Percentiles rank a stretch among this genome's conserved stretches.
Conservation (phyloP, 2,329 filamentous ascomycete species). For the Alternaria sp. region DNA sequence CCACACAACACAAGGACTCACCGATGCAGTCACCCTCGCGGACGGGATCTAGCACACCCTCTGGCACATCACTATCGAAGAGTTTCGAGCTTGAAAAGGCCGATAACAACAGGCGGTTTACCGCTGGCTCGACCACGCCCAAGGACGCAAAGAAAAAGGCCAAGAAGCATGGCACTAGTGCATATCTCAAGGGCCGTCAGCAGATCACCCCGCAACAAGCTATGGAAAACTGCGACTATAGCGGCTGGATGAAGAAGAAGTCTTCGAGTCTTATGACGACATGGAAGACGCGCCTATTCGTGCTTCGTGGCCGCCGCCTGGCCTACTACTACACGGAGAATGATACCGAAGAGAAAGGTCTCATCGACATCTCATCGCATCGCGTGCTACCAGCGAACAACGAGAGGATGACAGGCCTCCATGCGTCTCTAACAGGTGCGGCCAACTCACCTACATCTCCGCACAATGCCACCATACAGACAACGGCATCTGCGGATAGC, state of each 20-base stretch:
- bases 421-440: slow-evolving; percentile 91
- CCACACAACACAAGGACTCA: slow-evolving; percentile 59
- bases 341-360: slow-evolving; percentile 88
- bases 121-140: slow-evolving; percentile 53
- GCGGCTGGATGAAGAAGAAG: slow-evolving; percentile 99
- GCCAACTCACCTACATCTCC: slow-evolving; percentile 69
- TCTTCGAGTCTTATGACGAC: slow-evolving; percentile 95
- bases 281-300: slow-evolving; percentile 96
- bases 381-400: slow-evolving; percentile 94
- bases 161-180: slow-evolving; percentile 92
- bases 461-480: slow-evolving; percentile 48
- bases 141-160: slow-evolving; percentile 57
- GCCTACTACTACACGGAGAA: slow-evolving; percentile 97
- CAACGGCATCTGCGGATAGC: slow-evolving; percentile 48
- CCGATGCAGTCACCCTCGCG: slow-evolving; percentile 69
- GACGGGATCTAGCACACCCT: slow-evolving; percentile 75
- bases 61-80: slow-evolving; percentile 61
- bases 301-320: slow-evolving; percentile 86
- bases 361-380: slow-evolving; percentile 98
- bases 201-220: slow-evolving; percentile 83
- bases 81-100: slow-evolving; percentile 83
- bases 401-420: slow-evolving; percentile 86
- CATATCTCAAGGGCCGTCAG: slow-evolving; percentile 84
- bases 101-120: slow-evolving; percentile 48
- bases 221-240: slow-evolving; percentile 87